phyloP scores from a whole-genome alignment of 1,284 basidiomycete species.

The Tremellales sp. region DNA sequence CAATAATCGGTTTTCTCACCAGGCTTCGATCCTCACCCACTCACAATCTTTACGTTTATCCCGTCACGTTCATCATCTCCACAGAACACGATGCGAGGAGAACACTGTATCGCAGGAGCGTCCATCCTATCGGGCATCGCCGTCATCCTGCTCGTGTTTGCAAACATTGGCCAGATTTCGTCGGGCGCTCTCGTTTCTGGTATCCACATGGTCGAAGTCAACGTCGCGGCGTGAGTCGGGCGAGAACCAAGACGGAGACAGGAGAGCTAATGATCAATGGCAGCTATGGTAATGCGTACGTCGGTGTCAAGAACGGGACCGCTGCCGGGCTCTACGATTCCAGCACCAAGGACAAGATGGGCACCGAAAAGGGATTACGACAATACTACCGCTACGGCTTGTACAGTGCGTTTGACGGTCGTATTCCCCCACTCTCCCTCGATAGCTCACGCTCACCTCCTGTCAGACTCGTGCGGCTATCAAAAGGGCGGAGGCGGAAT shows the following conservation, averaged over 20 bases:
- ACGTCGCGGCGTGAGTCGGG: slow-evolving; percentile 39
- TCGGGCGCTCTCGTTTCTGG: slow-evolving; percentile 29
- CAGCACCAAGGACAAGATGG: slow-evolving; percentile 27
- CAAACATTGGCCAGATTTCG: slow-evolving; percentile 43
- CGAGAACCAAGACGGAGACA: neutral
- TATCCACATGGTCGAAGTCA: slow-evolving; percentile 42
- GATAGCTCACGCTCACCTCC: neutral
- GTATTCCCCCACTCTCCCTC: neutral
- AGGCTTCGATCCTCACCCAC: neutral
- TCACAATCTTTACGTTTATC: neutral
- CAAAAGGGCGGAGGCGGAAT: slow-evolving; percentile 35
- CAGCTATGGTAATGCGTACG: slow-evolving; percentile 36
- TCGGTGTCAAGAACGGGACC: slow-evolving; percentile 25
- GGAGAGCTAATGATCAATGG: neutral
- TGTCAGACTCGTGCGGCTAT: slow-evolving; percentile 42
- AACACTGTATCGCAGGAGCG: slow-evolving; percentile 46
- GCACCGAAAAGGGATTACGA: slow-evolving; percentile 33
- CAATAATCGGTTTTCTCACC: neutral
- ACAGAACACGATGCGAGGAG: slow-evolving; percentile 36
- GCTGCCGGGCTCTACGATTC: slow-evolving; percentile 32
- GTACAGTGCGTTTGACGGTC: slow-evolving; percentile 33
- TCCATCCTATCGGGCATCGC: slow-evolving; percentile 38
- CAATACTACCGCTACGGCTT: slow-evolving; percentile 47
- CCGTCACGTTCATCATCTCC: neutral
- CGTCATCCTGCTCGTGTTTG: slow-evolving; percentile 44